Conservation (phyloP, 2,329 filamentous ascomycete genomes). For the Aspergillus thermomutatus region DNA sequence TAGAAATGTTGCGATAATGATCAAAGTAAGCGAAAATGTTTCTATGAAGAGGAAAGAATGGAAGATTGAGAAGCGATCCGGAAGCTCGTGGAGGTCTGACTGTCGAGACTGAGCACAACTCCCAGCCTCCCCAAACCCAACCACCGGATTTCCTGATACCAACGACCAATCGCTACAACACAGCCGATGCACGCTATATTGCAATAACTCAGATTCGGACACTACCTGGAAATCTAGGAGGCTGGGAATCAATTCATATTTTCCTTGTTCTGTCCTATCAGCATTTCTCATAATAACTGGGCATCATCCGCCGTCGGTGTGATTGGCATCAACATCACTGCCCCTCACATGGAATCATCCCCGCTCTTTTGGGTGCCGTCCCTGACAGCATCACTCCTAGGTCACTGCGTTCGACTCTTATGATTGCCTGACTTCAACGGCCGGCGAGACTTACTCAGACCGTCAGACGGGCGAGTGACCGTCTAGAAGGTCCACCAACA, state of each 20-base stretch:
- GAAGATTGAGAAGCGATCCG: slow-evolving; percentile 1
- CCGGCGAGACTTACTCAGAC: neutral
- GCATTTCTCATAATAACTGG: neutral
- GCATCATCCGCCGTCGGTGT: neutral
- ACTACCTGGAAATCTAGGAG: slow-evolving; percentile 1
- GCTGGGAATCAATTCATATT: slow-evolving; percentile 11
- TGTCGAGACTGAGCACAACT: slow-evolving; percentile 2
- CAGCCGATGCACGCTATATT: slow-evolving; percentile 1
- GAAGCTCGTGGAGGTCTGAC: neutral
- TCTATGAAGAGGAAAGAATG: neutral
- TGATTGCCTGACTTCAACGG: neutral
- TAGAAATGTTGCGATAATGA: slow-evolving; percentile 5
- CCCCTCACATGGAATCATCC: slow-evolving; percentile 2
- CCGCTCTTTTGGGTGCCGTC: neutral
- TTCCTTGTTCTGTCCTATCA: slow-evolving; percentile 2
- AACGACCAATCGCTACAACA: slow-evolving; percentile 11
- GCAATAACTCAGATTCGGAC: neutral
- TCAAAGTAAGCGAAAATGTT: neutral
- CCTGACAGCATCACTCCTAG: slow-evolving; percentile 1
- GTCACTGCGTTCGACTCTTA: neutral
- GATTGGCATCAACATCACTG: neutral
- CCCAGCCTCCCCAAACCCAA: slow-evolving; percentile 36
- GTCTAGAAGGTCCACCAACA: neutral
- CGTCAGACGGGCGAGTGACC: neutral
- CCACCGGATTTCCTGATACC: slow-evolving; percentile 31